A percentile compares a stretch with the other conserved stretches of the same genome.
Conservation (phyloP, 257 asterid genomes). For the Rauvolfia tetraphylla region DNA sequence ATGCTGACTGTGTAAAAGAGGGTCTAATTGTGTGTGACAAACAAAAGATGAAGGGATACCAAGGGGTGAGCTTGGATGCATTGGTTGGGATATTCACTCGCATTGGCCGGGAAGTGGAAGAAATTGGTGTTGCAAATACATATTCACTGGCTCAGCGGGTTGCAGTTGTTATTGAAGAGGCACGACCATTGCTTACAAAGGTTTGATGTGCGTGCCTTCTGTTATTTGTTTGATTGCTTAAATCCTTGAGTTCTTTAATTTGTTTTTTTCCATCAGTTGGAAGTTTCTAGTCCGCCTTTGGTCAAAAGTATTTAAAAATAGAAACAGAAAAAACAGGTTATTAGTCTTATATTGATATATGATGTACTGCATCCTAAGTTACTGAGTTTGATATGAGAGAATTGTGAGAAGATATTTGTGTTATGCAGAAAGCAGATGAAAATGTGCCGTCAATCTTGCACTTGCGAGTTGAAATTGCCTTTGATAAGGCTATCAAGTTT, state of each 20-base stretch:
- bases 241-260: background rate
- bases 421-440: background rate
- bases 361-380: background rate
- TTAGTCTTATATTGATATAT: background rate
- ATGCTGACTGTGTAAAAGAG: constrained; percentile 65
- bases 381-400: background rate
- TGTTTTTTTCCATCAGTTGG: constrained; percentile 9
- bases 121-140: constrained; percentile 70
- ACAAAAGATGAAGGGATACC: constrained; percentile 74
- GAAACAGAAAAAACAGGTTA: background rate
- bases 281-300: background rate
- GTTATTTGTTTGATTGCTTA: constrained; percentile 8
- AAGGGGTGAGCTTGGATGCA: constrained; percentile 96
- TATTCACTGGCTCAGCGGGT: constrained; percentile 71
- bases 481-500: background rate
- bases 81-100: constrained; percentile 97
- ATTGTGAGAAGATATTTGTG: background rate
- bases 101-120: constrained; percentile 90
- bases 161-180: constrained; percentile 72
- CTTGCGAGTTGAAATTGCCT: background rate
- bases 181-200: constrained; percentile 80
- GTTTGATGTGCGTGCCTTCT: constrained; percentile 45
- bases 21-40: constrained; percentile 90
- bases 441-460: background rate
- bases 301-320: background rate